A percentile compares a stretch with the other conserved stretches of the same genome.
Conservation (phyloP, 257 asterid genomes). For the Cordia subcordata region DNA sequence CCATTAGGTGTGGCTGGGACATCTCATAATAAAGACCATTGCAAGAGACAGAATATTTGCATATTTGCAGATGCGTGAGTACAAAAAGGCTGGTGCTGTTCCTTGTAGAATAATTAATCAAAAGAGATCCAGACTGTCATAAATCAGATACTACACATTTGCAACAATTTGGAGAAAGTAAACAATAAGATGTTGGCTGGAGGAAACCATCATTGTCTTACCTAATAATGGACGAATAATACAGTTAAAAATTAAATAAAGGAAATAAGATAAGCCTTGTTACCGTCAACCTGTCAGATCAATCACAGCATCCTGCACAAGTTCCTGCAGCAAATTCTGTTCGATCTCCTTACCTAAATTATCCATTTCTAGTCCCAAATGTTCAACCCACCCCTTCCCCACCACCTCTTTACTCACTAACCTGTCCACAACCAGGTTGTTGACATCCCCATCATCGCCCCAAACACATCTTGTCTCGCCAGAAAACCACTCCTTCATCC, state of each 20-base stretch:
- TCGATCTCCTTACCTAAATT: slow-evolving; percentile 60
- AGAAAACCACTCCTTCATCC: slow-evolving; percentile 53
- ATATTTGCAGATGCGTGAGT: not conserved
- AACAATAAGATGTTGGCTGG: not conserved
- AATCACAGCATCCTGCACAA: slow-evolving; percentile 54
- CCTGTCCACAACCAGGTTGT: slow-evolving; percentile 52
- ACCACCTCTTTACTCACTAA: slow-evolving; percentile 64
- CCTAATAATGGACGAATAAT: not conserved
- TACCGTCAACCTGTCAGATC: slow-evolving; percentile 48
- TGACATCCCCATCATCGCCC: slow-evolving; percentile 38
- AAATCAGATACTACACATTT: not conserved
- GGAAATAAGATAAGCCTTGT: slow-evolving; percentile 19
- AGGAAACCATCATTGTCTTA: not conserved
- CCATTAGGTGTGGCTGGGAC: no score
- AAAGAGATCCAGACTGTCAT: not conserved
- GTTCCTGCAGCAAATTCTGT: slow-evolving; percentile 62
- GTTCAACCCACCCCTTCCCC: slow-evolving; percentile 62
- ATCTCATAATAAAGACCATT: no score
- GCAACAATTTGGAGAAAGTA: not conserved
- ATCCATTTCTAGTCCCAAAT: slow-evolving; percentile 47
- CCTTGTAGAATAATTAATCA: no score
- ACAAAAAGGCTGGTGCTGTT: no score
- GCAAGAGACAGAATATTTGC: no score
- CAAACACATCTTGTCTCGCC: slow-evolving; percentile 32
- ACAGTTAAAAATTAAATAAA: not conserved